These are phyloP conservation scores for Delonix regia DNA, from an alignment of 306 rosid genomes.

Conservation along the genomic window DNA sequence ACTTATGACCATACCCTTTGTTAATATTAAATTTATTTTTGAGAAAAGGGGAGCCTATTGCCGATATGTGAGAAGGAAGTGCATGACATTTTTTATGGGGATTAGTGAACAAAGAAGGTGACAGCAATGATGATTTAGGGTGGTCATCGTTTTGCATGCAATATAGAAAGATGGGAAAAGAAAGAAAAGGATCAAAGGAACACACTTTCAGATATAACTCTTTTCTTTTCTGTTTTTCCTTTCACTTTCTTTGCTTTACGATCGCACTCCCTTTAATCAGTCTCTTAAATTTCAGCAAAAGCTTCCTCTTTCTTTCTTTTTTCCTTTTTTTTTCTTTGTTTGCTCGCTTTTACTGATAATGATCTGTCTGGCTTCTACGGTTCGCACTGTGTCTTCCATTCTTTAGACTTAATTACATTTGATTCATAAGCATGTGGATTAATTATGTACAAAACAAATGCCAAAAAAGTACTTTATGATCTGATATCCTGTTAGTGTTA, in stretches of 20 bases:
- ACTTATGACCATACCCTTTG: background rate
- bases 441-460: slow-evolving; percentile 10
- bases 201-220: slow-evolving; percentile 46
- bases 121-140: slow-evolving; percentile 68
- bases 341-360: slow-evolving; percentile 30
- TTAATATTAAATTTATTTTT: background rate
- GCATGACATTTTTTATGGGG: slow-evolving; percentile 61
- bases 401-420: background rate
- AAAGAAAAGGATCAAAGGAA: slow-evolving; percentile 37
- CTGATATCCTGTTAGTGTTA: background rate
- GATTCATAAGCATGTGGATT: background rate
- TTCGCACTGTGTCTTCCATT: background rate
- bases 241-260: slow-evolving; percentile 63
- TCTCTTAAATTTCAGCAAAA: slow-evolving; percentile 82
- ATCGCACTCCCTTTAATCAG: slow-evolving; percentile 65
- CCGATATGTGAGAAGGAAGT: slow-evolving; percentile 33
- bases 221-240: slow-evolving; percentile 36
- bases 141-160: slow-evolving; percentile 74
- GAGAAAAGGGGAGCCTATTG: background rate
- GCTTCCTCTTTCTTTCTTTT: slow-evolving; percentile 34
- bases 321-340: background rate
- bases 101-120: slow-evolving; percentile 70
- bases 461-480: background rate
- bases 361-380: slow-evolving; percentile 39
- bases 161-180: slow-evolving; percentile 45